phyloP scores from a whole-genome alignment of 2,329 filamentous ascomycete genomes.

The Emmonsiellopsis sp. region DNA sequence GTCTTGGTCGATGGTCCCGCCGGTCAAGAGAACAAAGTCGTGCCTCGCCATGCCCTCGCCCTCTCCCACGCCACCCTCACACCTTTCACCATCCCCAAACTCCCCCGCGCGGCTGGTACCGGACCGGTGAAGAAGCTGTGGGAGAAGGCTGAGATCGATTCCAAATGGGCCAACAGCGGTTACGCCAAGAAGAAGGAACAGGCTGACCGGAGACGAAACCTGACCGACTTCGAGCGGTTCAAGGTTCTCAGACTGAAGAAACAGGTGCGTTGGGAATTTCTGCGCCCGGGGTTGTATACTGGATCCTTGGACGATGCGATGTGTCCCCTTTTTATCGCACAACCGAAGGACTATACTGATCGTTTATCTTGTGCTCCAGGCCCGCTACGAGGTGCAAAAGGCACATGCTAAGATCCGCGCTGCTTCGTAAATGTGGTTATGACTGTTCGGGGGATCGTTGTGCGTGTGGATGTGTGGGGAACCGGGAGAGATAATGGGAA shows the following conservation, averaged over 20 bases:
- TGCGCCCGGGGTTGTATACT: neutral
- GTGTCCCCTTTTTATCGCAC: no score
- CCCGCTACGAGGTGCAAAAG: constrained; percentile 95
- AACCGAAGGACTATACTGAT: neutral
- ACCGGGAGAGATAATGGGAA: constrained; percentile 9
- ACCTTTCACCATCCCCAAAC: constrained; percentile 74
- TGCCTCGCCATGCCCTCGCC: constrained; percentile 78
- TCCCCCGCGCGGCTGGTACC: constrained; percentile 76
- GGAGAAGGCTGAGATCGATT: constrained; percentile 84
- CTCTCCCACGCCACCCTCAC: constrained; percentile 83
- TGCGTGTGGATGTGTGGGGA: constrained; percentile 32
- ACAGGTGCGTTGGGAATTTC: constrained; percentile 56
- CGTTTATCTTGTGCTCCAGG: constrained; percentile 32
- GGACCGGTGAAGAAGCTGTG: constrained; percentile 78
- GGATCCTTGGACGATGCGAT: no score
- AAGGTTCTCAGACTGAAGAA: constrained; percentile 99
- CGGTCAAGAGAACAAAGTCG: constrained; percentile 65
- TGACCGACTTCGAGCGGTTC: constrained; percentile 99
- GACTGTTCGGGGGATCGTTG: constrained; percentile 22
- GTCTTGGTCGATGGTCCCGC: constrained; percentile 93
- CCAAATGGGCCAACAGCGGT: constrained; percentile 83
- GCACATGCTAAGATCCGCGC: constrained; percentile 87
- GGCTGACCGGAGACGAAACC: constrained; percentile 74
- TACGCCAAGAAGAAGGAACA: constrained; percentile 92
- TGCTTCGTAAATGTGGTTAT: constrained; percentile 48